phyloP scores from a whole-genome alignment of 805 yeast genomes.

The Wickerhamiella nectarea region DNA sequence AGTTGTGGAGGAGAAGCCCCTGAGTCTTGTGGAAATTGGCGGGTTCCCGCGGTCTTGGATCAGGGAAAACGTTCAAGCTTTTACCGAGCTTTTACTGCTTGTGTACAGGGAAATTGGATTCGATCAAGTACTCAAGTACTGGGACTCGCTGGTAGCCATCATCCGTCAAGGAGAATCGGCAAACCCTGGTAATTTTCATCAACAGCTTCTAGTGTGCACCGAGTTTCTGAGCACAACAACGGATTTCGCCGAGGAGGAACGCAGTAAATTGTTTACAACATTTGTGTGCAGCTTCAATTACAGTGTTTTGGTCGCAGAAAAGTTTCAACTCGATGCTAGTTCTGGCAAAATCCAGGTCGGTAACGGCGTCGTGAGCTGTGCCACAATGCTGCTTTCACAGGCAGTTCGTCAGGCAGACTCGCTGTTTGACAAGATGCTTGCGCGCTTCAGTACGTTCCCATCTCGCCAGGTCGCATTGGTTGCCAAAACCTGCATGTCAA shows the following conservation, averaged over 20 bases:
- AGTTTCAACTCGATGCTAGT: not conserved
- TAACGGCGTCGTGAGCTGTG: slow-evolving; percentile 1
- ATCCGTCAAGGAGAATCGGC: slow-evolving; percentile 4
- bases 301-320: not conserved
- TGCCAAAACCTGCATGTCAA: not conserved
- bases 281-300: slow-evolving; percentile 9
- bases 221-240: not conserved
- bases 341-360: not conserved
- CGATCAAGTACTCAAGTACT: not conserved
- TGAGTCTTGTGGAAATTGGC: not conserved
- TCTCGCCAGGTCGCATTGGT: slow-evolving; percentile 4
- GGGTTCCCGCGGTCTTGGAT: slow-evolving; percentile 2
- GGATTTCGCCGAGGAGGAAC: not conserved
- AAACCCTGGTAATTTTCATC: not conserved
- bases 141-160: slow-evolving; percentile 4
- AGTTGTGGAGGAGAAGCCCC: slow-evolving; percentile 1
- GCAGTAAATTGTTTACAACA: slow-evolving; percentile 1
- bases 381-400: not conserved
- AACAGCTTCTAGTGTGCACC: slow-evolving; percentile 1
- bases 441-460: not conserved
- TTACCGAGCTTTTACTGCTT: not conserved
- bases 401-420: not conserved
- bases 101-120: not conserved
- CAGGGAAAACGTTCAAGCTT: not conserved
- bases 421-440: not conserved